Conservation (phyloP, 1,284 basidiomycete species). For the Malassezia nana region DNA sequence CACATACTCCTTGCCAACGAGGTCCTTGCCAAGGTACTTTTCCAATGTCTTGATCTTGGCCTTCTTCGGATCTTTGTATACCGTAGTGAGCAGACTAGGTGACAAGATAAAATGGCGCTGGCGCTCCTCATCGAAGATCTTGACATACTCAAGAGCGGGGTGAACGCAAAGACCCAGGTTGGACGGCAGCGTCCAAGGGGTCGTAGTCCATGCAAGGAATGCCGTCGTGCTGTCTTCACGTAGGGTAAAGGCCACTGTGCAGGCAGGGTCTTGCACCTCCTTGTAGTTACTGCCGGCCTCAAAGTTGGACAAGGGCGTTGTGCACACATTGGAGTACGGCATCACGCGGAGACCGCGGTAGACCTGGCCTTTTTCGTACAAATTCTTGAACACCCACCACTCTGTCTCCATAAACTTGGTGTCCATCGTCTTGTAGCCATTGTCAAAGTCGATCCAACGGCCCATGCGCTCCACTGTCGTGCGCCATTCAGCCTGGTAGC, state of each 20-base stretch:
- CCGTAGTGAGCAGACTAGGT: conserved; percentile 72
- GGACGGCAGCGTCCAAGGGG: conserved; percentile 94
- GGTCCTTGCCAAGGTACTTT: conserved; percentile 75
- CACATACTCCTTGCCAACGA: conserved; percentile 93
- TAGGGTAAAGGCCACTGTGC: conserved; percentile 85
- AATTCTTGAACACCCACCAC: conserved; percentile 97
- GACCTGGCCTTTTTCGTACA: conserved; percentile 85
- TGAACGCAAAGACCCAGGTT: conserved; percentile 93
- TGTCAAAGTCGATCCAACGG: conserved; percentile 99
- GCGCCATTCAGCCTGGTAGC: conserved; percentile 88
- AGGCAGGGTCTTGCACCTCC: conserved; percentile 87
- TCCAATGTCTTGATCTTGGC: conserved; percentile 83
- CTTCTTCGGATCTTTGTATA: conserved; percentile 97
- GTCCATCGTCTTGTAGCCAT: conserved; percentile 97
- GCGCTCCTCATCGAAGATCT: conserved; percentile 83
- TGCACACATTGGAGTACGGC: conserved; percentile 95
- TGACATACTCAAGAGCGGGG: conserved; percentile 90
- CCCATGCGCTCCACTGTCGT: conserved; percentile 93
- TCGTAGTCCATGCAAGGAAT: conserved; percentile 95
- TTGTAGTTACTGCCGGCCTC: conserved; percentile 89
- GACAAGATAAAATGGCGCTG: conserved; percentile 85
- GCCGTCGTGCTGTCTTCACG: conserved; percentile 84
- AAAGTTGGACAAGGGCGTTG: conserved; percentile 94
- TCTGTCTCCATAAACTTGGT: conserved; percentile 91
- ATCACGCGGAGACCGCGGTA: conserved; percentile 90